Conservation (phyloP, 345 rosid genomes). For the Physaria fendleri region DNA sequence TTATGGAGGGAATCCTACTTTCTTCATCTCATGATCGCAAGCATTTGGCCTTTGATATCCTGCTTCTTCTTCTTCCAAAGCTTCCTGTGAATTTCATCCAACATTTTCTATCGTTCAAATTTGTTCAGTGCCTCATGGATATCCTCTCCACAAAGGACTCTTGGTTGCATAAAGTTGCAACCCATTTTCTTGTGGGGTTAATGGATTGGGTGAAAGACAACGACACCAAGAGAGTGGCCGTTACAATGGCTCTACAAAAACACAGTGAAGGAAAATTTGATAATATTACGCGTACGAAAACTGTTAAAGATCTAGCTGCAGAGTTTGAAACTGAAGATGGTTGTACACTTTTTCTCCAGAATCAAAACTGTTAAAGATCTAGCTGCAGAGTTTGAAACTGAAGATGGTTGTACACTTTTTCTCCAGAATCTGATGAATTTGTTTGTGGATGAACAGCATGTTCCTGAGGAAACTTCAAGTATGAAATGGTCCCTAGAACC, state of each 20-base stretch:
- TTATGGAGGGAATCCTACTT: slow-evolving; percentile 73
- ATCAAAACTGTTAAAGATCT: slow-evolving; percentile 78
- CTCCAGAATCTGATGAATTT: slow-evolving; percentile 65
- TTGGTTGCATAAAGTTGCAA: slow-evolving; percentile 81
- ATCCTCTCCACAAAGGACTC: slow-evolving; percentile 82
- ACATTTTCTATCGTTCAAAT: slow-evolving; percentile 56
- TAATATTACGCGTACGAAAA: slow-evolving; percentile 56
- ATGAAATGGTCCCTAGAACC: slow-evolving; percentile 35
- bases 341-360: slow-evolving; percentile 72
- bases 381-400: slow-evolving; percentile 73
- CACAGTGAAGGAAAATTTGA: slow-evolving; percentile 93
- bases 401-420: slow-evolving; percentile 71
- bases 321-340: slow-evolving; percentile 80
- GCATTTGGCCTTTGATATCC: slow-evolving; percentile 74
- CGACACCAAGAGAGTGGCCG: slow-evolving; percentile 75
- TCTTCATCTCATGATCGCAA: slow-evolving; percentile 93
- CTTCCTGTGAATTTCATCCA: slow-evolving; percentile 69
- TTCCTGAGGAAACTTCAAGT: slow-evolving; percentile 66
- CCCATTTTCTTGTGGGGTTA: slow-evolving; percentile 66
- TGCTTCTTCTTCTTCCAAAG: slow-evolving; percentile 76
- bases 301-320: slow-evolving; percentile 69
- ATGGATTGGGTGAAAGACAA: slow-evolving; percentile 68
- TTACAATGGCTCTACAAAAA: slow-evolving; percentile 74
- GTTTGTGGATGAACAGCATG: slow-evolving; percentile 77
- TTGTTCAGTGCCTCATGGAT: slow-evolving; percentile 89